A percentile compares a stretch with the other conserved stretches of the same genome.
These are phyloP conservation scores for Malassezia dermatis DNA, from an alignment of 1,284 basidiomycete species.

Conservation along the genomic window DNA sequence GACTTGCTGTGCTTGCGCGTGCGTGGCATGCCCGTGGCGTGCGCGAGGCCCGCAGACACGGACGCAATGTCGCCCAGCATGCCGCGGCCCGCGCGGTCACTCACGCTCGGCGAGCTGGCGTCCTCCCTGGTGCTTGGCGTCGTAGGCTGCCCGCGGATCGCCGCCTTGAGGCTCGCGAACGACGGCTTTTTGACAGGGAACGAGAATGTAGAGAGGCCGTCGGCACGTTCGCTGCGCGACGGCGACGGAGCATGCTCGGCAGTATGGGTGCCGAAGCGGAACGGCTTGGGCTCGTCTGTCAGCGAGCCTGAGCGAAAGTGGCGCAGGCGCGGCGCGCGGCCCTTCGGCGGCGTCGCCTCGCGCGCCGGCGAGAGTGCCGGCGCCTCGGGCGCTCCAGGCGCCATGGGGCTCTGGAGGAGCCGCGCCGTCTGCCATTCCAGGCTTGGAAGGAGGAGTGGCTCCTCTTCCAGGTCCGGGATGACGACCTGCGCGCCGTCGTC, in stretches of 20 bases:
- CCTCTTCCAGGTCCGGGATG: slow-evolving; percentile 43
- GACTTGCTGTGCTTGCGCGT: slow-evolving; percentile 6
- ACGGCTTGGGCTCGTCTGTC: slow-evolving; percentile 3
- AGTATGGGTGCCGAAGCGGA: slow-evolving; percentile 1
- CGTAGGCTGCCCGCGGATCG: slow-evolving; percentile 16
- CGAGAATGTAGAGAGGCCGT: slow-evolving; percentile 8
- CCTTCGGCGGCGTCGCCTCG: background rate
- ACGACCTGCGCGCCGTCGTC: slow-evolving; percentile 29
- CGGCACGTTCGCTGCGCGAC: background rate
- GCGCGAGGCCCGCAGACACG: slow-evolving; percentile 9
- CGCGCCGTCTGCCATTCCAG: slow-evolving; percentile 19
- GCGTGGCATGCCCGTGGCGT: slow-evolving; percentile 5
- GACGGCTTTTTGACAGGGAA: slow-evolving; percentile 18
- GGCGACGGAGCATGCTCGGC: background rate
- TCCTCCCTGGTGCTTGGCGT: background rate
- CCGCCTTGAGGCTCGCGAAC: slow-evolving; percentile 18
- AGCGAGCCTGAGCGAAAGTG: slow-evolving; percentile 6
- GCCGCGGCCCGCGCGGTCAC: background rate
- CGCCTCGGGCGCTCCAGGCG: slow-evolving; percentile 14
- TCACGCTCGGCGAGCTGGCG: background rate
- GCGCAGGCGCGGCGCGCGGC: background rate
- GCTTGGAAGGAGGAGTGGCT: slow-evolving; percentile 24
- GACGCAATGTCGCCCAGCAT: background rate
- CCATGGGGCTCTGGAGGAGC: slow-evolving; percentile 24
- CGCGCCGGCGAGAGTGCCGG: background rate